Evolutionary conservation across 768 basidiomycete species (phyloP), one percentile per base, ranked within the genome.

Genomic region (Lactarius tabidus): DNA sequence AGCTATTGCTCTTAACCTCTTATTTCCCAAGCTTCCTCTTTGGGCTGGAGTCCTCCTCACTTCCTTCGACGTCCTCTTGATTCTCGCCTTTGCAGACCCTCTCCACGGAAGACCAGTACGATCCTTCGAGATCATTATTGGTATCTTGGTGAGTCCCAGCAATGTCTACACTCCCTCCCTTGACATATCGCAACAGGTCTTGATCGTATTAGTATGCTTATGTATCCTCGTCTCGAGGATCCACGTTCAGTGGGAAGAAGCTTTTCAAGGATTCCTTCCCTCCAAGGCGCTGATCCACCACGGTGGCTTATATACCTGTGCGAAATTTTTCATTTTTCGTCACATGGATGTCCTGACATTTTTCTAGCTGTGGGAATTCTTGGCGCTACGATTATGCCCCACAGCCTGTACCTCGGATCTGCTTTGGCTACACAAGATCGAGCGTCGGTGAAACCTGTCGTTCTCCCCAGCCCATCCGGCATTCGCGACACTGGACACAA

Each of bases 61-160:
- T 17, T 79, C 79, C 0, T 65, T 72, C 23, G 83, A 84, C 60
- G 82, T 84, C 36, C 73, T 84, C 43, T 61, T 84, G 59, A 74
- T 95, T 39, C 84, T 95, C 41, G 83, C 82, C 0, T 75, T 93
- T 65, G 82, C 87, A 6, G 89, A 91, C 71, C 90, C 90, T 10
- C 74, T 89, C 38, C 80, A 80, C 43, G 57, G 67, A 15, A 45
- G 67, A 38, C 90, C 89, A 7, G 88, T 87, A 45, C 82, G 81
- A 69, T 67, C 84, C 68, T 91, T 93, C 68, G 91, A 93, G 70
- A 68, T 81, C 18, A 67, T 88, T 20, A 89, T 92, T 54, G 69
- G 52, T 26, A 48, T 61, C 33, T 26, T 69, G 57, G 69, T 69
- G 18, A 17, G 67, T 28, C 45, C 31, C 54, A 10, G 18, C 15